phyloP scores from a whole-genome alignment of 768 basidiomycete genomes.

The Agaricus blazei region DNA sequence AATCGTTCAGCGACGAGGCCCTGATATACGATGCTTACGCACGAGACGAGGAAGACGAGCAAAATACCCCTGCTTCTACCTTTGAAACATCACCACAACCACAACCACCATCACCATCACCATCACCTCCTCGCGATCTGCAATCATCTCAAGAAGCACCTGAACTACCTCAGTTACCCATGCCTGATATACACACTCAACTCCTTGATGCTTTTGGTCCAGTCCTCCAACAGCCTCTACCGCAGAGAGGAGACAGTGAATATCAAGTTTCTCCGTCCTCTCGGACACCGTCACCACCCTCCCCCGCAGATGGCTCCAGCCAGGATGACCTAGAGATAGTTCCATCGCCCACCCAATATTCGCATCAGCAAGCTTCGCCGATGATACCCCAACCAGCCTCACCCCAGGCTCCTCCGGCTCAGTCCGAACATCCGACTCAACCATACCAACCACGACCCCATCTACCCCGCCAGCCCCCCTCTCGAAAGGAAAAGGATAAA shows the following conservation, averaged over 20 bases:
- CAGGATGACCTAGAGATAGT: conserved; percentile 19
- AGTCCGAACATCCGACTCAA: conserved; percentile 8
- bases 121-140: conserved; percentile 1
- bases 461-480: conserved; percentile 31
- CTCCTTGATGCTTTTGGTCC: conserved; percentile 32
- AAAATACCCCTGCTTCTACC: conserved; percentile 20
- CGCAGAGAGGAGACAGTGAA: conserved; percentile 43
- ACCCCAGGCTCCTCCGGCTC: conserved; percentile 18
- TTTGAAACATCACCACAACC: conserved; percentile 27
- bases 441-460: background rate
- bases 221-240: conserved; percentile 63
- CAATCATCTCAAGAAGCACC: conserved; percentile 10
- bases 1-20: conserved; percentile 77
- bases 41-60: conserved; percentile 49
- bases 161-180: conserved; percentile 18
- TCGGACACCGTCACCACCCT: conserved; percentile 57
- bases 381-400: conserved; percentile 23
- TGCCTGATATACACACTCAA: conserved; percentile 24
- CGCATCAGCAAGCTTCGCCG: conserved; percentile 12
- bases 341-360: conserved; percentile 14
- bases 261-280: conserved; percentile 30
- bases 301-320: conserved; percentile 22
- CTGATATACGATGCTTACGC: conserved; percentile 84
- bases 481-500: conserved; percentile 67
- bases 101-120: background rate